A percentile compares a stretch with the other conserved stretches of the same genome.
phyloP scores from a whole-genome alignment of 495 filamentous ascomycete species.

The Lophium mytilinum region DNA sequence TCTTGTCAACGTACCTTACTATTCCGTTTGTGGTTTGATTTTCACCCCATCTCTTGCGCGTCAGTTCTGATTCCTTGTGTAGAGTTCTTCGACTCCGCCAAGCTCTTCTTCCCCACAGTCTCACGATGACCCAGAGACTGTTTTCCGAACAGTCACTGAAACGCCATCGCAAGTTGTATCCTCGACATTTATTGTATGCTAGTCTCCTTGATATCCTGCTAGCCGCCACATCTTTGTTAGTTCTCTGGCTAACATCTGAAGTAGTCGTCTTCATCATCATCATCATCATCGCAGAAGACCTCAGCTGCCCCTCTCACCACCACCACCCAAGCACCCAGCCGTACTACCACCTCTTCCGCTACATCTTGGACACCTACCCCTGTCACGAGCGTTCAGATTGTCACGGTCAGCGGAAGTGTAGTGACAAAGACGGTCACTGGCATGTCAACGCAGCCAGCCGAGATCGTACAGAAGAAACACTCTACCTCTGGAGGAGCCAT shows the following conservation, averaged over 20 bases:
- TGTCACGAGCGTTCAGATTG: slow-evolving; percentile 6
- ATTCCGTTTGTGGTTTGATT: slow-evolving; percentile 4
- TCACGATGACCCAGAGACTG: slow-evolving; percentile 13
- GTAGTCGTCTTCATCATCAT: background rate
- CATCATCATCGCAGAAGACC: background rate
- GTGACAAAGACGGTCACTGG: slow-evolving; percentile 14
- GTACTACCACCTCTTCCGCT: background rate
- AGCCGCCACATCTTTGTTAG: background rate
- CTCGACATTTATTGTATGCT: background rate
- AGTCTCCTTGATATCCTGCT: background rate
- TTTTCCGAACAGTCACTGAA: slow-evolving; percentile 19
- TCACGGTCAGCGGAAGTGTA: slow-evolving; percentile 17
- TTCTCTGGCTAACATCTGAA: background rate
- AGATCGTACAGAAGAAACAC: slow-evolving; percentile 1
- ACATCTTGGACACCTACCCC: slow-evolving; percentile 7
- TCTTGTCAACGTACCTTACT: background rate
- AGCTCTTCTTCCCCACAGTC: slow-evolving; percentile 9
- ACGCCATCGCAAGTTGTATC: slow-evolving; percentile 3
- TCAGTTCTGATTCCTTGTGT: slow-evolving; percentile 14
- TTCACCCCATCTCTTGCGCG: background rate
- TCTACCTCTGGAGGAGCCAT: slow-evolving; percentile 11
- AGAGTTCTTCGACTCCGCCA: slow-evolving; percentile 19
- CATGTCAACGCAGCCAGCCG: slow-evolving; percentile 1
- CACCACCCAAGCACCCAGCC: background rate
- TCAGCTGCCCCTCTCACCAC: background rate